phyloP scores from a whole-genome alignment of 2,329 filamentous ascomycete genomes.

The Aspergillus fumigatiaffinis region DNA sequence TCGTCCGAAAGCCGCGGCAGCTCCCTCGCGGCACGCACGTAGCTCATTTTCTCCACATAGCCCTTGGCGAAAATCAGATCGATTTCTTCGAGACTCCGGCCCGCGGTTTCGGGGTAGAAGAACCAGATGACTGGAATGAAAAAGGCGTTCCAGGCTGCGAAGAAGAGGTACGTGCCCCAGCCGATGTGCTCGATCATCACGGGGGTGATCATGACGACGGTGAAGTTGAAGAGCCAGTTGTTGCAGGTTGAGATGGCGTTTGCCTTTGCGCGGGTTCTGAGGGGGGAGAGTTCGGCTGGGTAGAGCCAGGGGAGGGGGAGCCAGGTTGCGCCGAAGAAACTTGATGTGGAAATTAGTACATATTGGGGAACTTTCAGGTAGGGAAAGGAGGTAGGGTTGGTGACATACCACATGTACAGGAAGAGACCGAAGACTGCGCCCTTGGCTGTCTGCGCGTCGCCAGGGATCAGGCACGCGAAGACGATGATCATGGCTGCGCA shows the following conservation, averaged over 20 bases:
- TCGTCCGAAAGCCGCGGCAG: conserved; percentile 33
- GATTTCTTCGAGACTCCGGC: conserved; percentile 43
- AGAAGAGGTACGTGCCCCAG: conserved; percentile 46
- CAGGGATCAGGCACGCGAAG: conserved; percentile 38
- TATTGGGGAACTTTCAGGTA: conserved; percentile 5
- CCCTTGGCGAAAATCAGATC: conserved; percentile 46
- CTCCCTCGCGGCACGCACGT: conserved; percentile 30
- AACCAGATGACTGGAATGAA: conserved; percentile 53
- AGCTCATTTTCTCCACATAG: conserved; percentile 39
- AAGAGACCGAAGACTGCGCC: conserved; percentile 58
- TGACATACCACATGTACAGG: conserved; percentile 52
- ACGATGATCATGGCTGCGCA: conserved; percentile 38
- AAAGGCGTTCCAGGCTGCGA: conserved; percentile 37
- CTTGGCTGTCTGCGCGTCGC: conserved; percentile 22
- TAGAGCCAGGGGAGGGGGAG: conserved; percentile 59
- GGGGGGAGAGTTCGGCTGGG: conserved; percentile 51
- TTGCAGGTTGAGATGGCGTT: conserved; percentile 52
- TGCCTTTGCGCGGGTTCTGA: conserved; percentile 54
- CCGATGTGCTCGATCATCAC: conserved; percentile 37
- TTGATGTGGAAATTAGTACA: conserved; percentile 22
- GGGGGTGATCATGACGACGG: conserved; percentile 49
- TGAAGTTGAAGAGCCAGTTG: conserved; percentile 57
- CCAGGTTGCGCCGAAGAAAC: conserved; percentile 64
- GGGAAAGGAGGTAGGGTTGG: no score
- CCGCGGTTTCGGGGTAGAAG: conserved; percentile 52